Evolutionary conservation across 495 filamentous ascomycete genomes (phyloP), one percentile per base, ranked within the genome.

Genomic region (Symbiotaphrina buchneri): DNA sequence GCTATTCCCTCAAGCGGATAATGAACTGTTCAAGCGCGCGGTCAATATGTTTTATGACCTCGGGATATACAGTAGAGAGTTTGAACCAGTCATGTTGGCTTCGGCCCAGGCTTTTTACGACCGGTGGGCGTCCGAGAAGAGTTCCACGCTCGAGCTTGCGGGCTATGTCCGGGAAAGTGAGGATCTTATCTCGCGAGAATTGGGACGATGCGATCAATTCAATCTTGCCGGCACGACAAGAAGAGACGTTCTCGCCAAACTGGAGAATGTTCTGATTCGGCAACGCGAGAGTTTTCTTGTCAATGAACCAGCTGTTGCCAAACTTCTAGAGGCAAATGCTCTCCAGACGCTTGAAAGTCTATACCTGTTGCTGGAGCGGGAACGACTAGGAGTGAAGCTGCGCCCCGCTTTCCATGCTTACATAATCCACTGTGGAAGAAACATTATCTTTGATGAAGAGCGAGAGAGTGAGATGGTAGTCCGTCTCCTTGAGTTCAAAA

Each of bases 381-480:
- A 66, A 10, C 53, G 59, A 5, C 63, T 82, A 2, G 70, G 73
- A 17, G 55, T 56, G 39, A 57, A 63, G 24, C 55, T 97, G 8
- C 74, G 63, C 34, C 42, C 54, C 3, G 61, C 82, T 0, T 95
- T 87, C 56, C 68, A 71, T 41, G 54, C 51, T 7, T 87, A 84
- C 51, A 87, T 95, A 38, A 54, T 69, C 15, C 56, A 65, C 30
- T 65, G 74, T n/a, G 90, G 87, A 2, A 58, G 71, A 0, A 44
- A 39, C 2, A 91, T 97, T 32, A 69, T 95, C 6, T 71, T 74
- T 35, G 83, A 93, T 44, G 71, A 71, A 18, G 60, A 63, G 3
- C 65, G 74, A 19, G 70, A 73, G 30, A 67, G 75, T 26, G 68
- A 82, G n/a, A 97, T 95, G 87, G 70, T 97, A 2, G 49, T 72